Percentiles rank a stretch among this genome's conserved stretches.
Evolutionary conservation across 2,329 filamentous ascomycete species (phyloP).

Genomic region (Fusarium mundagurra): DNA sequence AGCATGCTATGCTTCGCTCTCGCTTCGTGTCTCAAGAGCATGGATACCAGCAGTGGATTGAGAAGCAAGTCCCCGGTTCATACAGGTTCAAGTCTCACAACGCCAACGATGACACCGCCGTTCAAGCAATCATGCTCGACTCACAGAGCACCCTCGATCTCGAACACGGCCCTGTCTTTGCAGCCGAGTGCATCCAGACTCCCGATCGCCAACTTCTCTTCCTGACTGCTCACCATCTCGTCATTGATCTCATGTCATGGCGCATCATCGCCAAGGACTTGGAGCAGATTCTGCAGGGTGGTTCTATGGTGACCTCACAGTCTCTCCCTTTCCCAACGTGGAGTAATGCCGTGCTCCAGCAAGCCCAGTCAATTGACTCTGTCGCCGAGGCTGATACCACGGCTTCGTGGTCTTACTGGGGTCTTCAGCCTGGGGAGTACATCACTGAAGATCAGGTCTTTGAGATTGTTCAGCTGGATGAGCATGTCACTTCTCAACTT

Average conservation of each 20-base stretch:
- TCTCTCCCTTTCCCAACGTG: background rate
- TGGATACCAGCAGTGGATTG: background rate
- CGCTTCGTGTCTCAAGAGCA: background rate
- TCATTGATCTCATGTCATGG: background rate
- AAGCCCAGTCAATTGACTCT: accelerated
- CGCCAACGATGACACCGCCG: background rate
- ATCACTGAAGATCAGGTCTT: background rate
- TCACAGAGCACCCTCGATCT: background rate
- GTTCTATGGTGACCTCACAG: background rate
- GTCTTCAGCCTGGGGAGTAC: background rate
- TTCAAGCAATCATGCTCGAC: background rate
- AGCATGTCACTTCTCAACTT: background rate
- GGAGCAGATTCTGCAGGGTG: background rate
- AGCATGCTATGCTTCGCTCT: background rate
- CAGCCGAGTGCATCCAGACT: background rate
- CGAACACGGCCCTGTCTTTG: background rate
- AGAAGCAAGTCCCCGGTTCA: background rate
- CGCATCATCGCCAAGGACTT: background rate
- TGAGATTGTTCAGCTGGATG: background rate
- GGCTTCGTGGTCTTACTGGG: background rate
- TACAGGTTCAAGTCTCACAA: background rate
- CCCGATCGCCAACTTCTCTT: background rate
- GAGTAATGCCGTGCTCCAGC: background rate
- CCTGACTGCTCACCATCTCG: background rate
- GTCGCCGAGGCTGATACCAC: accelerated